Evolutionary conservation across 345 rosid species (phyloP).

Genomic region (Kernera saxatilis): DNA sequence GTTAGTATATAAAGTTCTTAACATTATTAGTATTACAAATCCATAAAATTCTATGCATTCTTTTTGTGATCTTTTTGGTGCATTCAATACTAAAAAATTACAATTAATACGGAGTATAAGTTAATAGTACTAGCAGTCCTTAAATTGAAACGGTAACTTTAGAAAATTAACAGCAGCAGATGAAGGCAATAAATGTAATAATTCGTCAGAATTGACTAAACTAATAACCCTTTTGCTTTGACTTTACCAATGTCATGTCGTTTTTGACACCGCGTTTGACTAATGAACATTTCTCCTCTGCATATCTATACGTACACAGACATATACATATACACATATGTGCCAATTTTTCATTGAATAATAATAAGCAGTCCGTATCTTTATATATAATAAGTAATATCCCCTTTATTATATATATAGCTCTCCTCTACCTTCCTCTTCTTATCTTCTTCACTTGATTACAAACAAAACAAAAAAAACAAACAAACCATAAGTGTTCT

Average conservation of each 20-base stretch:
- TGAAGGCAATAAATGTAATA: background rate
- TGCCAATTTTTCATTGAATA: background rate
- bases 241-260: slow-evolving; percentile 7
- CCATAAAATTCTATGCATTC: background rate
- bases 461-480: background rate
- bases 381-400: background rate
- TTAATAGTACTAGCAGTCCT: background rate
- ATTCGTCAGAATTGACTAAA: slow-evolving; percentile 19
- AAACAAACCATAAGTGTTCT: background rate
- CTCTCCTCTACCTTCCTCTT: background rate
- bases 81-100: background rate
- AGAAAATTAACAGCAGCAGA: background rate
- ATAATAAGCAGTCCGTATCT: background rate
- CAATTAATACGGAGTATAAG: no score
- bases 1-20: background rate
- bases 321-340: background rate
- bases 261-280: slow-evolving; percentile 26
- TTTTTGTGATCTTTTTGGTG: background rate
- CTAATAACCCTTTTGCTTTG: slow-evolving; percentile 2
- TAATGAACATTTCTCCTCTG: slow-evolving; percentile 10
- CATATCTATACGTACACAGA: slow-evolving; percentile 1
- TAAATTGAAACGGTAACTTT: background rate
- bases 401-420: background rate
- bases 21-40: background rate
- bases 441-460: slow-evolving; percentile 10